phyloP scores from a whole-genome alignment of 2,329 filamentous ascomycete species.

The Blastomyces parvus region DNA sequence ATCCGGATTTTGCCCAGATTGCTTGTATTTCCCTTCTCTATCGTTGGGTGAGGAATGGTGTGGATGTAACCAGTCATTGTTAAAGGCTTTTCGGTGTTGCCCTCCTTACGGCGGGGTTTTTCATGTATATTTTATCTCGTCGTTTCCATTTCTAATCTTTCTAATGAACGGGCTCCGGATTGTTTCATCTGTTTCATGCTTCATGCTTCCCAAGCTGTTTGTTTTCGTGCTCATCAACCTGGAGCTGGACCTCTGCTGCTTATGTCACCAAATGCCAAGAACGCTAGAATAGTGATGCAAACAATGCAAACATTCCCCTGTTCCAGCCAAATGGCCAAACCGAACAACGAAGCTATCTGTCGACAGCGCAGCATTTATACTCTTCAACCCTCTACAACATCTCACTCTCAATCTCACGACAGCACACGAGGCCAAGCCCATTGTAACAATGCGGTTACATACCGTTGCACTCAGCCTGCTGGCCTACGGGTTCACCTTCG shows the following conservation, averaged over 20 bases:
- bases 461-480: slow-evolving; percentile 57
- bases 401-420: neutral
- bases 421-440: neutral
- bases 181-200: too few relatives aligned
- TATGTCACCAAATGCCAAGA: neutral
- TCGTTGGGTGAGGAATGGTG: neutral
- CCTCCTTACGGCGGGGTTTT: too few relatives aligned
- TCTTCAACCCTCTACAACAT: neutral
- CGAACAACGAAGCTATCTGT: neutral
- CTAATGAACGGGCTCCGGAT: too few relatives aligned
- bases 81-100: too few relatives aligned
- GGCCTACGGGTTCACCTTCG: slow-evolving; percentile 59
- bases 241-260: neutral
- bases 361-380: neutral
- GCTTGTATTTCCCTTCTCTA: neutral
- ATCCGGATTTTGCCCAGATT: neutral
- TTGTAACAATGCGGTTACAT: slow-evolving; percentile 53
- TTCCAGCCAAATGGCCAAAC: slow-evolving; percentile 7
- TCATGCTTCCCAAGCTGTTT: too few relatives aligned
- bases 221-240: neutral
- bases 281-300: slow-evolving; percentile 1
- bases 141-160: too few relatives aligned
- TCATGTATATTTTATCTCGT: too few relatives aligned
- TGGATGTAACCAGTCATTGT: neutral
- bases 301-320: slow-evolving; percentile 14